phyloP scores from a whole-genome alignment of 805 yeast genomes.

The Blastobotrys mokoenaii region DNA sequence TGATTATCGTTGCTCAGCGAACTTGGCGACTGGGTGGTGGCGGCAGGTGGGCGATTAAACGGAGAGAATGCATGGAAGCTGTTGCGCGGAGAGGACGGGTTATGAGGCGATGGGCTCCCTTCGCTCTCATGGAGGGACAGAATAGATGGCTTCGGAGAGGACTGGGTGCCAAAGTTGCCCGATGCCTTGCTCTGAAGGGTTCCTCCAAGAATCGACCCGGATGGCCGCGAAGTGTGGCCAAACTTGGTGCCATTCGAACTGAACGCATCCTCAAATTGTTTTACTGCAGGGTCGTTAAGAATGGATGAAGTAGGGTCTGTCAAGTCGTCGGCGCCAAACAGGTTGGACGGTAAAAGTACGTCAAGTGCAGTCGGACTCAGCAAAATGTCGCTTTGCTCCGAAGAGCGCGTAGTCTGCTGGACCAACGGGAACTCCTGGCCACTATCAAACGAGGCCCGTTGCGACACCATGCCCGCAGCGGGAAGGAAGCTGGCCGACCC shows the following conservation, averaged over 20 bases:
- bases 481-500: not conserved
- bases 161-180: slow-evolving; percentile 6
- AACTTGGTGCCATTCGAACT: not conserved
- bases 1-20: not conserved
- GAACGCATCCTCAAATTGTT: not conserved
- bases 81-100: not conserved
- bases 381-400: slow-evolving; percentile 21
- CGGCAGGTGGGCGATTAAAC: not conserved
- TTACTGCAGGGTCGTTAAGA: not conserved
- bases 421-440: not conserved
- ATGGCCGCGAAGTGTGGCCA: slow-evolving; percentile 6
- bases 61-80: not conserved
- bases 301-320: slow-evolving; percentile 14
- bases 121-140: slow-evolving; percentile 7
- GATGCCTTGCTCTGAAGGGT: slow-evolving; percentile 9
- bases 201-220: slow-evolving; percentile 10
- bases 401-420: not conserved
- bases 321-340: slow-evolving; percentile 23
- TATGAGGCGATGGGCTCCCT: slow-evolving; percentile 3
- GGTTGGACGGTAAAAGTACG: slow-evolving; percentile 30
- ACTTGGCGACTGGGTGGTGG: not conserved
- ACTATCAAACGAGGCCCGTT: not conserved
- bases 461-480: not conserved
- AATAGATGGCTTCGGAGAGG: slow-evolving; percentile 15
- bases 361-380: slow-evolving; percentile 29